These are phyloP conservation scores for Teunomyces gatunensis DNA, from an alignment of 805 yeast genomes.

Conservation along the genomic window DNA sequence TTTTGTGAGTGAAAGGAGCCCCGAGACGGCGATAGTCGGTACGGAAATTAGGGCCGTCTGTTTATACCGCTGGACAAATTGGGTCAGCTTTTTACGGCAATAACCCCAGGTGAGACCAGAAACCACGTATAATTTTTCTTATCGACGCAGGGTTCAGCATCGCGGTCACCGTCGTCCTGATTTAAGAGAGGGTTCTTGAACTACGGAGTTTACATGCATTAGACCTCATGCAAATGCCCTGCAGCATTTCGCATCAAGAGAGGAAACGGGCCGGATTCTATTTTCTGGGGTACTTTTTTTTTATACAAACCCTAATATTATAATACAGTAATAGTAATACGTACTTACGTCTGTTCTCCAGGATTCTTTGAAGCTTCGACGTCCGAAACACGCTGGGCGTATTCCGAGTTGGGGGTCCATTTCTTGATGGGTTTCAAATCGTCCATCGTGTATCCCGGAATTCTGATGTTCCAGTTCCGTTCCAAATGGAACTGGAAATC, in stretches of 20 bases:
- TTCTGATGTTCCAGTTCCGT: conserved; percentile 26
- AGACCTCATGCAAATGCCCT: too few species aligned
- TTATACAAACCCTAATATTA: background rate
- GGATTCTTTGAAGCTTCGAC: conserved; percentile 12
- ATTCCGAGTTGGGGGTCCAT: conserved; percentile 24
- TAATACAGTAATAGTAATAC: background rate
- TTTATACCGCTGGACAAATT: background rate
- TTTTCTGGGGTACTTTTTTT: too few species aligned
- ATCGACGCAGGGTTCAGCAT: background rate
- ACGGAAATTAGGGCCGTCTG: background rate
- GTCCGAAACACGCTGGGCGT: conserved; percentile 20
- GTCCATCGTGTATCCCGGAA: conserved; percentile 26
- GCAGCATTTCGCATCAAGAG: too few species aligned
- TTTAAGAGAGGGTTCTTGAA: too few species aligned
- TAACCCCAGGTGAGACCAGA: background rate
- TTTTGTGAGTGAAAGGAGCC: background rate
- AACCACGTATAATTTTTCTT: background rate
- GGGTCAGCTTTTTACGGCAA: background rate
- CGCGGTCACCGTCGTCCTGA: background rate
- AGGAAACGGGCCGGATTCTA: too few species aligned
- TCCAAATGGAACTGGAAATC: conserved; percentile 29
- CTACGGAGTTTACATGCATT: too few species aligned
- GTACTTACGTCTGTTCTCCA: background rate
- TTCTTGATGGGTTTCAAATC: conserved; percentile 23
- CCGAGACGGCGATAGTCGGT: background rate